Evolutionary conservation across 441 rosid genomes (phyloP), one percentile per base, ranked within the genome.

Genomic region (Theobroma grandiflorum): DNA sequence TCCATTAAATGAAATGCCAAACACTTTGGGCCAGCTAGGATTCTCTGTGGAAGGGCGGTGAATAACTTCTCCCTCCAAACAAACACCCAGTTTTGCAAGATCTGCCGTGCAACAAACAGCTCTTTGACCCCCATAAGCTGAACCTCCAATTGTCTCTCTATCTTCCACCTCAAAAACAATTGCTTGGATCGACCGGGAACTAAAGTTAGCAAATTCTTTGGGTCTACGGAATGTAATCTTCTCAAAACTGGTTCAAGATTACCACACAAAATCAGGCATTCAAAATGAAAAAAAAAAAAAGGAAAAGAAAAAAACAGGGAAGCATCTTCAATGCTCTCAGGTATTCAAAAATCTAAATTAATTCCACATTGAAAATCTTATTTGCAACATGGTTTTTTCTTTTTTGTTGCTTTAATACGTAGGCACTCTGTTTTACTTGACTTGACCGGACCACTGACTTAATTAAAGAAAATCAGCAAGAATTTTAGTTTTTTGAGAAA

Each of bases 91-190:
- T 86, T 94, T 97, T 0, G 99, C 97, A 57, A 95, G 91, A 89
- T 95, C 99, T 22, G 93, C 89, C 1, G 97, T 94, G 87, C 98
- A 97, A 75, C 99, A 95, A 62, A 97, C 89, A 69, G 98, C 99
- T 85, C 97, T 95, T 82, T 94, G 99, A 66, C 99, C 99, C 4
- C 99, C 99, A 85, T 95, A 95, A 74, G 96, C 99, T 0, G 99
- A 97, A 75, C 99, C 99, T 70, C 99, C 99, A 62, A 97, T 88
- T 47, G 86, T 82, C 85, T 93, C 99, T 47, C 98, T 83, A 78
- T 95, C 99, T 80, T 94, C 95, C 65, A 95, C 97, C 86, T 95
- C 99, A 67, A 95, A 95, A 38, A 94, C 84, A 53, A 97, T 82
- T 14, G 93, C 98, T 22, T 95, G 99, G 74, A 95, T 84, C 38